Evolutionary conservation across 2,329 filamentous ascomycete genomes (phyloP).

Genomic region (Alternaria brassicae): DNA sequence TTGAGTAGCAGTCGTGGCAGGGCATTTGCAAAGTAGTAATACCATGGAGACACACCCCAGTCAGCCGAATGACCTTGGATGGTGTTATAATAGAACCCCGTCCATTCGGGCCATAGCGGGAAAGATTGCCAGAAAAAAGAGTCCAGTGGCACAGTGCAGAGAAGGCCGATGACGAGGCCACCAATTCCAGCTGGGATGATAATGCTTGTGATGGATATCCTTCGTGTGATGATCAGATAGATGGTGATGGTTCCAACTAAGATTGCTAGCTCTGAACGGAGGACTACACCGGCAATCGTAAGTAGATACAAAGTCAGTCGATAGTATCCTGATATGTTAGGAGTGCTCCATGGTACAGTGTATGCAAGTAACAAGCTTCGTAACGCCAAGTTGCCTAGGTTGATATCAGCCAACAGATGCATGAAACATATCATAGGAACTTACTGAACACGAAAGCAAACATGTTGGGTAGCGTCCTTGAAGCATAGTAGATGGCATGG

Average conservation of each 20-base stretch:
- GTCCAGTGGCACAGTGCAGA: slow-evolving; percentile 77
- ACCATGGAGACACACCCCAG: slow-evolving; percentile 87
- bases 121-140: slow-evolving; percentile 90
- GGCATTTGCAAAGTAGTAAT: slow-evolving; percentile 84
- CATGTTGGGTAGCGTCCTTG: slow-evolving; percentile 92
- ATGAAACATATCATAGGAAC: slow-evolving; percentile 39
- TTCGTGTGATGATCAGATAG: slow-evolving; percentile 66
- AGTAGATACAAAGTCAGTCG: slow-evolving; percentile 75
- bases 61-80: slow-evolving; percentile 80
- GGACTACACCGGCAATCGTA: slow-evolving; percentile 81
- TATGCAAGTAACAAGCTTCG: slow-evolving; percentile 59
- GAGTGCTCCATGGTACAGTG: slow-evolving; percentile 44
- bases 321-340: slow-evolving; percentile 57
- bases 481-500: slow-evolving; percentile 91
- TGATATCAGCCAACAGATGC: neutral
- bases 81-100: slow-evolving; percentile 90
- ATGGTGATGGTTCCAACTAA: slow-evolving; percentile 73
- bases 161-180: slow-evolving; percentile 71
- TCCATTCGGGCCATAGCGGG: slow-evolving; percentile 85
- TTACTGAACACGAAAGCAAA: slow-evolving; percentile 88
- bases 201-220: slow-evolving; percentile 61
- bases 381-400: slow-evolving; percentile 70
- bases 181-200: slow-evolving; percentile 71
- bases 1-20: slow-evolving; percentile 86
- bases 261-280: slow-evolving; percentile 87